Evolutionary conservation across 1,284 basidiomycete genomes (phyloP), one percentile per base, ranked within the genome.

Genomic region (Gomphus bonarii): DNA sequence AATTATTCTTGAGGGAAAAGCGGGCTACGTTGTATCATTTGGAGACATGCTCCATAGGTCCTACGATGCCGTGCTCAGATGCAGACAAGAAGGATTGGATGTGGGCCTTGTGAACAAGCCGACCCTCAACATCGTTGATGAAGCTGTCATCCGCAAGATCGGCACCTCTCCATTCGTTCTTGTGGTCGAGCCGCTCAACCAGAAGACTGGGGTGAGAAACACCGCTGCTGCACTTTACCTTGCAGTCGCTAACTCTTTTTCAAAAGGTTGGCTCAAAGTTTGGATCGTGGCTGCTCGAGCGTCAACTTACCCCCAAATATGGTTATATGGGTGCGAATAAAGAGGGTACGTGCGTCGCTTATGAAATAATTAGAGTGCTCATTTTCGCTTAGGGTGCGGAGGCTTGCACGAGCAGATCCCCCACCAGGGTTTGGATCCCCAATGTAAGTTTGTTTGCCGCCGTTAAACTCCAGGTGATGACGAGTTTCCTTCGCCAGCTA

Each of bases 61-160:
- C 40, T 85, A 78, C 70, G 89, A 91, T 64, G 89, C 90, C 20
- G 88, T 91, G 38, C 72, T 90, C 58, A 75, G 81, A 42, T 80
- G 81, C 66, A 76, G 86, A 59, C 69, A 82, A 68, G 71, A 82
- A 65, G 89, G 89, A 8, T 63, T 90, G 56, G 78, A 91, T 64
- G 84, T 92, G 56, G 90, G 88, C 33, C 67, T 92, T 66, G 80
- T 92, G 69, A 91, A 91, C 75, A 92, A 92, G 73, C 75, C 86
- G 11, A 86, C 85, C 42, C 72, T 92, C 61, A 91, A 91, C 69
- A 67, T 90, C 44, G 81, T 91, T 16, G 89, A 92, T 68, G 90
- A 92, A 68, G 69, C 86, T 72, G 82, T 83, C 16, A 79, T 88
- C 63, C 76, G 68, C 67, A 88, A 88, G 74, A 77, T 86, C 55